A percentile compares a stretch with the other conserved stretches of the same genome.
These are phyloP conservation scores for Achlya hypogyna DNA, from an alignment of 352 stramenopile genomes.

Conservation along the genomic window DNA sequence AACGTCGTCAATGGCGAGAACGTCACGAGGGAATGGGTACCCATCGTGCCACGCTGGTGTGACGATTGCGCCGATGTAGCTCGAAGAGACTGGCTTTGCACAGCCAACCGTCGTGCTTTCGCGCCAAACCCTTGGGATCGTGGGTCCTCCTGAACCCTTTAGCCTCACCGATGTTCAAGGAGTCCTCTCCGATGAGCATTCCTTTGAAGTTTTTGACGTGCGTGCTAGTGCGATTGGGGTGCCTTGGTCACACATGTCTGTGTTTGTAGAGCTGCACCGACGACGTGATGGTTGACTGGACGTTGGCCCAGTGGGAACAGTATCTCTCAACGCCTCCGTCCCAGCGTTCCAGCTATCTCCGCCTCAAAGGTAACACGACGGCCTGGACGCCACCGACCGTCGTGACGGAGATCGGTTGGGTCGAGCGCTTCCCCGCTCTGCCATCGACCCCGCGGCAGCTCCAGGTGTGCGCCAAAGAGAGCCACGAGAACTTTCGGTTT, in stretches of 20 bases:
- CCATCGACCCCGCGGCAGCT: not conserved
- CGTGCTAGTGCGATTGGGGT: not conserved
- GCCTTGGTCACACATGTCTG: not conserved
- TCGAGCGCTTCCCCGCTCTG: conserved; percentile 25
- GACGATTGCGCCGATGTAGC: not conserved
- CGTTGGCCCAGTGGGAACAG: not conserved
- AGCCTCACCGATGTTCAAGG: not conserved
- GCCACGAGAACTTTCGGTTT: conserved; percentile 39
- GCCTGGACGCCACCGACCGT: conserved; percentile 23
- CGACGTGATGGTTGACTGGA: not conserved
- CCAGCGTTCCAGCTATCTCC: not conserved
- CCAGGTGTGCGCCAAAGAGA: conserved; percentile 29
- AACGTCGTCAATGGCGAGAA: conserved; percentile 16
- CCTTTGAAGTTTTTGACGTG: not conserved
- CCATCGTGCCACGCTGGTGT: not conserved
- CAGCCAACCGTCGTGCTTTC: conserved; percentile 1
- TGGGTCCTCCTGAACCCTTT: not conserved
- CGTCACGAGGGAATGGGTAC: conserved; percentile 18
- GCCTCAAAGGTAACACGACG: not conserved
- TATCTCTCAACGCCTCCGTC: conserved; percentile 1
- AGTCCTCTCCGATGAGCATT: not conserved
- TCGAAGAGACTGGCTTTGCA: conserved; percentile 13
- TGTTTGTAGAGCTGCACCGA: not conserved
- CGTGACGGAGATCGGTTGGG: conserved; percentile 34
- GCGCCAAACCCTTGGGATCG: not conserved